A percentile compares a stretch with the other conserved stretches of the same genome.
These are phyloP conservation scores for Anthracocystis walkeri DNA, from an alignment of 1,284 basidiomycete species.

Conservation along the genomic window DNA sequence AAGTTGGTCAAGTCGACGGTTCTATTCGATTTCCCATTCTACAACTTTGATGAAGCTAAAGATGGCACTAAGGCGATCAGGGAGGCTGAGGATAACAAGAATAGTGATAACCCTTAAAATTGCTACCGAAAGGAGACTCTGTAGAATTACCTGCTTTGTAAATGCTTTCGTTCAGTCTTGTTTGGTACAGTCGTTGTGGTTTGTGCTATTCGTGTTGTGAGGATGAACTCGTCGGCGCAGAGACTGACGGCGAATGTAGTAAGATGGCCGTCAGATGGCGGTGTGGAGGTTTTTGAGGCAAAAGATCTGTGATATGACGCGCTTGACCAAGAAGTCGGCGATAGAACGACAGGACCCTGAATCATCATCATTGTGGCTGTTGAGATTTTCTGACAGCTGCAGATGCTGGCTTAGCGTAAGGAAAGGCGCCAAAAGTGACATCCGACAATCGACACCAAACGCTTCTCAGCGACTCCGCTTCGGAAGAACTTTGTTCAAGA, in stretches of 20 bases:
- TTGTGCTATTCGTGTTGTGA: not conserved
- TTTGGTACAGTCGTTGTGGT: not conserved
- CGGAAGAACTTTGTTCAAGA: not conserved
- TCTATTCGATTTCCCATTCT: constrained; percentile 73
- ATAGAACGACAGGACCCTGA: constrained; percentile 31
- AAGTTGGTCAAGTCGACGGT: constrained; percentile 75
- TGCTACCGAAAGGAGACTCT: constrained; percentile 7
- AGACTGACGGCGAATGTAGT: not conserved
- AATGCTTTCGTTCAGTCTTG: not conserved
- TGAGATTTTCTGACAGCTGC: constrained; percentile 27
- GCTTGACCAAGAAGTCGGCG: constrained; percentile 3
- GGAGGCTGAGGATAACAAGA: constrained; percentile 55
- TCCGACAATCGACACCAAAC: not conserved
- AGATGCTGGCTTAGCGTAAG: constrained; percentile 42
- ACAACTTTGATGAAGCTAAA: constrained; percentile 63
- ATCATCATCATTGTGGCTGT: constrained; percentile 7
- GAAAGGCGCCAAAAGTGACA: not conserved
- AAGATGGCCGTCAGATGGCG: not conserved
- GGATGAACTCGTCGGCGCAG: not conserved
- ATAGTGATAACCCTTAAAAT: constrained; percentile 24
- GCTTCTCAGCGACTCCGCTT: constrained; percentile 1
- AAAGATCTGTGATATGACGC: constrained; percentile 36
- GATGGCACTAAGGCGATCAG: constrained; percentile 55
- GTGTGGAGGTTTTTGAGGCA: constrained; percentile 28
- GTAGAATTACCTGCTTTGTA: not conserved